Conservation (phyloP, 176 grass and related monocot genomes). For the Aegilops longissima region DNA sequence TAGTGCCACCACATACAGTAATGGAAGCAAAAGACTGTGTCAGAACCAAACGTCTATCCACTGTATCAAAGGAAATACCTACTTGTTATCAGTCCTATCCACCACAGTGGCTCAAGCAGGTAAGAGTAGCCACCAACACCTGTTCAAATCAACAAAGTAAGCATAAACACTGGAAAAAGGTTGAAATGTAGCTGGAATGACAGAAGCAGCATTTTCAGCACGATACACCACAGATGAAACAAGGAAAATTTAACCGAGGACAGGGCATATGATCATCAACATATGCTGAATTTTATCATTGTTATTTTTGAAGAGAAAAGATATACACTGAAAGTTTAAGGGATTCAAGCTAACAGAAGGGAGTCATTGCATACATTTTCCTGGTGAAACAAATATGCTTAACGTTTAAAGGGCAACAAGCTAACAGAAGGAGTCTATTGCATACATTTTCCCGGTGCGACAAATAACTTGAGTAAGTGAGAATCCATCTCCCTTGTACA, state of each 20-base stretch:
- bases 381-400: neutral
- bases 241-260: neutral
- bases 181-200: neutral
- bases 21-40: neutral
- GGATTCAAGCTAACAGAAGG: neutral
- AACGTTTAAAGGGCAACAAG: neutral
- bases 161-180: neutral
- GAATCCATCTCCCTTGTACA: neutral
- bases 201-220: neutral
- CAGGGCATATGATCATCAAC: neutral
- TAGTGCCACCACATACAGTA: neutral
- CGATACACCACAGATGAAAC: neutral
- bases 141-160: constrained; percentile 37
- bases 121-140: constrained; percentile 97
- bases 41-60: neutral
- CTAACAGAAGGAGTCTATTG: neutral
- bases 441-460: neutral
- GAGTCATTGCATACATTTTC: neutral
- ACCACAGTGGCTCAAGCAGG: constrained; percentile 92
- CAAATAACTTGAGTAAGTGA: neutral
- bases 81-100: constrained; percentile 95
- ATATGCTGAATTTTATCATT: neutral
- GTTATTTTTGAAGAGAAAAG: neutral
- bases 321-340: neutral
- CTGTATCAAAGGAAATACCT: constrained; percentile 32